These are phyloP conservation scores for Tetrahymena thermophila DNA, from an alignment of 73 alveolate species.

Conservation along the genomic window DNA sequence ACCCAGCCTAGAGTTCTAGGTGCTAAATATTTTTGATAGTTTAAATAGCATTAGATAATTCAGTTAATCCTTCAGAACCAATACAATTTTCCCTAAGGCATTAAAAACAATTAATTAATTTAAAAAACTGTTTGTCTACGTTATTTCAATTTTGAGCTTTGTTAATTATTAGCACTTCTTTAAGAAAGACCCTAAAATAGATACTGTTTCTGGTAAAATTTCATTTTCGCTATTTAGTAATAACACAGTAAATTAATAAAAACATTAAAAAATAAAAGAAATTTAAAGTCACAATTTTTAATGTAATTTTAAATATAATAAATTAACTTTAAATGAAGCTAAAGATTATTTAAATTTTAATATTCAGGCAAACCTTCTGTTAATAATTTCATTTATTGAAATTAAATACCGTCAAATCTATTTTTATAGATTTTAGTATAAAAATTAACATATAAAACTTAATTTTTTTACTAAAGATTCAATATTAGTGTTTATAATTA, in stretches of 20 bases:
- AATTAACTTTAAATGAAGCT: not conserved
- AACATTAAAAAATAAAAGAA: too few species aligned
- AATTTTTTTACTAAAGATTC: not conserved
- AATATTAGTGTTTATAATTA: too few species aligned
- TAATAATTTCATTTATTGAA: too few species aligned
- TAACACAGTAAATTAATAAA: too few species aligned
- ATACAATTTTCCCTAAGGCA: not conserved
- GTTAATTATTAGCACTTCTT: not conserved
- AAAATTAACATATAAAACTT: too few species aligned
- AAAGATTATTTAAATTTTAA: not conserved
- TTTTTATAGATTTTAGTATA: too few species aligned
- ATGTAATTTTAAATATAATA: too few species aligned
- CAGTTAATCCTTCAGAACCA: not conserved
- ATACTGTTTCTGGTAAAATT: not conserved
- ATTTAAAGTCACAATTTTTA: too few species aligned
- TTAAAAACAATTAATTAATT: too few species aligned
- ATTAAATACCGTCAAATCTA: not conserved
- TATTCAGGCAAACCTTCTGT: not conserved
- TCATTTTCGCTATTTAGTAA: not conserved
- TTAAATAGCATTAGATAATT: too few species aligned
- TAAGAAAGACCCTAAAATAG: not conserved
- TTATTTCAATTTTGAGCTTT: not conserved
- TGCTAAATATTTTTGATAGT: not conserved
- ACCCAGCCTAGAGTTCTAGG: not conserved
- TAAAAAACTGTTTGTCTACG: not conserved